These are phyloP conservation scores for Trichoderma gamsii DNA, from an alignment of 495 filamentous ascomycete species.

Conservation along the genomic window DNA sequence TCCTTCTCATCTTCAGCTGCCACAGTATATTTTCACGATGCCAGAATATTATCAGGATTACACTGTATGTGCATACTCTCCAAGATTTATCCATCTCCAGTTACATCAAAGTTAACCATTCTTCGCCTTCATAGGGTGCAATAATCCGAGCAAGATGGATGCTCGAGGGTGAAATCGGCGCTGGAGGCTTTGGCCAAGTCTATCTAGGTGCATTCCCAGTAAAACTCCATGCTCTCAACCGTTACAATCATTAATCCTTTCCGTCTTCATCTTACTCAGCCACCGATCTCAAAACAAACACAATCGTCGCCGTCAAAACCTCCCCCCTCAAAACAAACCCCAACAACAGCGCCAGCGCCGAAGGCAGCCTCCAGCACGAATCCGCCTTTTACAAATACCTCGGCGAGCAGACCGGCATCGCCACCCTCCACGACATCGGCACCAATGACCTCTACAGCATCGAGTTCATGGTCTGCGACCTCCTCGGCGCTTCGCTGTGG, in stretches of 20 bases:
- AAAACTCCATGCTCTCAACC: not conserved
- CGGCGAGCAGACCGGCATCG: conserved; percentile 27
- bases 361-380: conserved; percentile 23
- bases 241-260: not conserved
- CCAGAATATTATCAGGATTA: no score
- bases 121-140: conserved; percentile 22
- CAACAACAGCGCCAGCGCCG: not conserved
- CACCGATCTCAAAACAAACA: conserved; percentile 26
- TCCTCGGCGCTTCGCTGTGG: conserved; percentile 37
- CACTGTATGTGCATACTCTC: no score
- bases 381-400: conserved; percentile 24
- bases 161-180: conserved; percentile 26
- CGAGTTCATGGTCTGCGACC: conserved; percentile 27
- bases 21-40: no score
- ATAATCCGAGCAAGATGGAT: conserved; percentile 23
- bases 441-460: conserved; percentile 23
- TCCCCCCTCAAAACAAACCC: conserved; percentile 21
- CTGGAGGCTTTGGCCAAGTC: conserved; percentile 28
- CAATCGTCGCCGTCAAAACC: conserved; percentile 35
- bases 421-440: conserved; percentile 27
- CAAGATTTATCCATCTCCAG: no score
- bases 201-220: not conserved
- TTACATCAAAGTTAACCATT: not conserved
- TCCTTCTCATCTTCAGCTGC: no score
- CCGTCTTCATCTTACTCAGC: conserved; percentile 28